A percentile compares a stretch with the other conserved stretches of the same genome.
Evolutionary conservation across 2,329 filamentous ascomycete genomes (phyloP).

Genomic region (Colletotrichum sansevieriae): DNA sequence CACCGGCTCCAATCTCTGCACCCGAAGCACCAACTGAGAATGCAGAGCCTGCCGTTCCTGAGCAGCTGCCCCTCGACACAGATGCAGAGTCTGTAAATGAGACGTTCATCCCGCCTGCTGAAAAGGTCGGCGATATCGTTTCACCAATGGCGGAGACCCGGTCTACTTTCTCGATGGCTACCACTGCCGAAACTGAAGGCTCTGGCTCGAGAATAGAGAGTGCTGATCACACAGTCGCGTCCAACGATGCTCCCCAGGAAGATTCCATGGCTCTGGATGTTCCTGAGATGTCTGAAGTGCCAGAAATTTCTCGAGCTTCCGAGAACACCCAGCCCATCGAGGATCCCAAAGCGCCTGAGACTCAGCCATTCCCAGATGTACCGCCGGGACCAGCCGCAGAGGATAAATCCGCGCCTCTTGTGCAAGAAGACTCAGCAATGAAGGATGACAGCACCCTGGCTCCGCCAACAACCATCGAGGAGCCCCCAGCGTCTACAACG

Average conservation of each 20-base stretch:
- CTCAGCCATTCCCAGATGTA: slow-evolving; percentile 1
- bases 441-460: slow-evolving; percentile 1
- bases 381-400: not conserved
- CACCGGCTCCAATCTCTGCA: not conserved
- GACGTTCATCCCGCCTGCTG: slow-evolving; percentile 33
- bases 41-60: not conserved
- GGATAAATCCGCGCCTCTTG: slow-evolving; percentile 8
- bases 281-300: slow-evolving; percentile 11
- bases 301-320: not conserved
- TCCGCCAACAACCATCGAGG: not conserved
- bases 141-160: slow-evolving; percentile 38
- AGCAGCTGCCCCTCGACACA: slow-evolving; percentile 14
- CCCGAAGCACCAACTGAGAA: slow-evolving; percentile 14
- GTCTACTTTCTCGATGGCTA: slow-evolving; percentile 36
- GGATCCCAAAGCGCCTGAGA: not conserved
- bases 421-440: slow-evolving; percentile 19
- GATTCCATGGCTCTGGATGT: slow-evolving; percentile 32
- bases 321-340: not conserved
- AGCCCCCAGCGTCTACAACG: slow-evolving; percentile 8
- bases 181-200: slow-evolving; percentile 35
- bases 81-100: slow-evolving; percentile 22
- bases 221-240: slow-evolving; percentile 29
- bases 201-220: slow-evolving; percentile 32
- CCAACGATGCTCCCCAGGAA: slow-evolving; percentile 17
- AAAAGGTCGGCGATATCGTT: slow-evolving; percentile 38